Conservation (phyloP, 345 rosid genomes). For the Hypericum perforatum region DNA sequence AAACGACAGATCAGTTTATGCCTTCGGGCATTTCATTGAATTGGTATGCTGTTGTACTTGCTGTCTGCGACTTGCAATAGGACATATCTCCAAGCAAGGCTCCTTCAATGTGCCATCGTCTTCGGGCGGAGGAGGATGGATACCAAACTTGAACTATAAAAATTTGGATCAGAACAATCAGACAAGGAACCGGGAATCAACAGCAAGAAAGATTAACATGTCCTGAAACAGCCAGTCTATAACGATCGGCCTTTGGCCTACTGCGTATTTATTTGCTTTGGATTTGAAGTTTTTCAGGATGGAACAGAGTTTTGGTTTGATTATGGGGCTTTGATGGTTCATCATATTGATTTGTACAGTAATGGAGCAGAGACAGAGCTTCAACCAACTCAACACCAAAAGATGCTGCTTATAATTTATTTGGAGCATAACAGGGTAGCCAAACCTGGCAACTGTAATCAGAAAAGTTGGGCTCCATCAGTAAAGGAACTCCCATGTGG, state of each 20-base stretch:
- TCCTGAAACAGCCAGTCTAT: too few species aligned
- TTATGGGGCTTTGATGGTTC: too few species aligned
- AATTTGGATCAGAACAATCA: neutral
- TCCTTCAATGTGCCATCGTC: slow-evolving; percentile 49
- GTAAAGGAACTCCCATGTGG: slow-evolving; percentile 71
- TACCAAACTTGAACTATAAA: slow-evolving; percentile 70
- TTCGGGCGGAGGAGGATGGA: slow-evolving; percentile 48
- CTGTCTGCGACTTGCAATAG: slow-evolving; percentile 40
- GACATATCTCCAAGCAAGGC: slow-evolving; percentile 73
- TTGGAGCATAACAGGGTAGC: too few species aligned
- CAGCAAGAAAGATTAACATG: neutral
- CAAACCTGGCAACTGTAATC: slow-evolving; percentile 86
- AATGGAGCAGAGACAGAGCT: too few species aligned
- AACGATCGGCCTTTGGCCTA: too few species aligned
- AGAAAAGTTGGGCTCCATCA: slow-evolving; percentile 85
- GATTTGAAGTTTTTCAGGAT: too few species aligned
- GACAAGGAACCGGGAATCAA: neutral
- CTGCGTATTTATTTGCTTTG: too few species aligned
- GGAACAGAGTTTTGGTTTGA: too few species aligned
- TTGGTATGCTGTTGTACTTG: slow-evolving; percentile 4
- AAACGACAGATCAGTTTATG: slow-evolving; percentile 24
- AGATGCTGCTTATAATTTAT: too few species aligned
- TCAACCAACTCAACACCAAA: too few species aligned
- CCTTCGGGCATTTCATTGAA: slow-evolving; percentile 48
- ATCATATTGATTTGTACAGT: too few species aligned